phyloP scores from a whole-genome alignment of 192 early-diverging fungal species.

The Radiomyces spectabilis region DNA sequence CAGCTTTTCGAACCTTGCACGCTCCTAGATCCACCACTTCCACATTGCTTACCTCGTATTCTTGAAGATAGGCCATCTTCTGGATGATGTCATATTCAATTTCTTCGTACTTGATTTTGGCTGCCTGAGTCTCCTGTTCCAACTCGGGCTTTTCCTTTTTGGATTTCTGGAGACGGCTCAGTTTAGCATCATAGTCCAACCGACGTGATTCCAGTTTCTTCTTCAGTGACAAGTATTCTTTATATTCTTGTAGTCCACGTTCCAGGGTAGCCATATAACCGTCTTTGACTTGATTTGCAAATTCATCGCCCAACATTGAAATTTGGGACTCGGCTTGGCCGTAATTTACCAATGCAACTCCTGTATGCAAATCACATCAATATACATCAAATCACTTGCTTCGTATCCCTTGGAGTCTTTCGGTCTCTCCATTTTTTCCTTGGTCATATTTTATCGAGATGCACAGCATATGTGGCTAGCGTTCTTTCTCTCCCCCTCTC shows the following conservation, averaged over 20 bases:
- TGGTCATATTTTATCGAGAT: too few species aligned
- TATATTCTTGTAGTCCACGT: conserved; percentile 37
- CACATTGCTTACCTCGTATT: conserved; percentile 71
- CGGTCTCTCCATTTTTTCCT: too few species aligned
- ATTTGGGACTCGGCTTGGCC: conserved; percentile 42
- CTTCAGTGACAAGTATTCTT: conserved; percentile 54
- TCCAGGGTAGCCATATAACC: conserved; percentile 30
- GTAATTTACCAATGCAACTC: conserved; percentile 38
- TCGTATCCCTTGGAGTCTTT: too few species aligned
- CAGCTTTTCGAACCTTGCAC: too few species aligned
- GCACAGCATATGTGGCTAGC: too few species aligned
- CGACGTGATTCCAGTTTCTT: conserved; percentile 85
- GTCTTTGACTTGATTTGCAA: conserved; percentile 28
- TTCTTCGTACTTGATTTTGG: conserved; percentile 93
- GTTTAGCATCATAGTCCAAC: conserved; percentile 89
- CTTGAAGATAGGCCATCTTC: conserved; percentile 77
- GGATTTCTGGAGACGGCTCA: conserved; percentile 78
- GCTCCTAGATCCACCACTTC: too few species aligned
- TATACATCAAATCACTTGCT: too few species aligned
- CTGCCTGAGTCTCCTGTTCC: conserved; percentile 83
- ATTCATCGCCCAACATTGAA: conserved; percentile 35
- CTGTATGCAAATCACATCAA: too few species aligned
- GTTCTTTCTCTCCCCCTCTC: background rate
- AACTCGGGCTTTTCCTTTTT: conserved; percentile 89
- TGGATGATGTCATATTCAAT: conserved; percentile 65